Base-by-base conservation (phyloP, 306 rosid genomes). In the Vigna nakashimae region DNA sequence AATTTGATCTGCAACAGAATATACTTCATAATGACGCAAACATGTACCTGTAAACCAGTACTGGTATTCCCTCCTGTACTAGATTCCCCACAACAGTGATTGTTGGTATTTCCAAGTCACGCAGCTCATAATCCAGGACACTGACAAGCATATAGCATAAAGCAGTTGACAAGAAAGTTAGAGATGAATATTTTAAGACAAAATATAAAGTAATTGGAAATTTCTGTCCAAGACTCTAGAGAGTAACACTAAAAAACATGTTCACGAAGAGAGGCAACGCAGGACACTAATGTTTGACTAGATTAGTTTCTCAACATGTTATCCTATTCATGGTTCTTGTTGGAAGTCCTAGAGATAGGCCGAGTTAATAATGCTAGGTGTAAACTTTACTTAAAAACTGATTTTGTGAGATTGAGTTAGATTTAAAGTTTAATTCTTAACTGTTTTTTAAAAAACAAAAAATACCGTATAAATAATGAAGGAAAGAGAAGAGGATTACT, bases 71-170 rank as follows among this genome's bases (percentile, higher is more conserved):
- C 28, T 92, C 93, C 79, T 87, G 86, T 20, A 92, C 79, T 32
- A 92, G 83, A 67, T 90, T 86, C 40, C 97, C 91, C 16, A 91
- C 89, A 5, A 88, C 73, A 4, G 82, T 86, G 75, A 92, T 90
- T n/a, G 99, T 91, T 15, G 99, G 94, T 63, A 87, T 80, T 85
- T 95, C 98, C 84, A 95, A 56, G 72, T 95, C 90, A 53, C 82
- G 84, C 78, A 92, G 82, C 74, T 91, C 86, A 65, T 95, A 95
- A 68, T 91, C 88, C 78, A 95, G 79, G 46, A 92, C 67, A 78
- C 86, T 82, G 66, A 56, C 46, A 20, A 45, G 6, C 53, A 77
- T 71, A 34, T 59, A 52, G 17, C 69, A 70, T 36, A 18, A 40
- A 15, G 67, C 85, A 88, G 79, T 81, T 49, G 9, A 2, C 59